phyloP scores from a whole-genome alignment of 116 monocot species.

The Iris pallida region DNA sequence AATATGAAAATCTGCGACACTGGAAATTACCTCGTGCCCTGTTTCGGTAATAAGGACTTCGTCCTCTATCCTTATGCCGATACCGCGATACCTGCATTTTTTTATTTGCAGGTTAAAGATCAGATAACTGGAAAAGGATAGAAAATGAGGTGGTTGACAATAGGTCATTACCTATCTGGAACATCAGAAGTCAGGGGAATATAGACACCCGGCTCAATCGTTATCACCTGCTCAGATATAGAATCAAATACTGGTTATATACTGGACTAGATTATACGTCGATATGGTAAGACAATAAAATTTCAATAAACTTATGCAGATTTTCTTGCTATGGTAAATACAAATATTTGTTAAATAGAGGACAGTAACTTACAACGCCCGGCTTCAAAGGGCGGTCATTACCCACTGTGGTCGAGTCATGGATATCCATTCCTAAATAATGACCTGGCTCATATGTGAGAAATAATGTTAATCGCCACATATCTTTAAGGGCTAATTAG shows the following conservation, averaged over 20 bases:
- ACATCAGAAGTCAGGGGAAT: constrained; percentile 53
- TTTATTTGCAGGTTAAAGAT: not conserved
- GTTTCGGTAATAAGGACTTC: constrained; percentile 92
- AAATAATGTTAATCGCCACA: constrained; percentile 3
- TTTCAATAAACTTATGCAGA: not conserved
- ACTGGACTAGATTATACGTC: not conserved
- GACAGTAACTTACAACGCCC: constrained; percentile 70
- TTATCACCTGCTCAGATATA: constrained; percentile 56
- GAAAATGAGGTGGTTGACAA: not conserved
- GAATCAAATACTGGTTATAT: not conserved
- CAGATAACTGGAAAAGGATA: not conserved
- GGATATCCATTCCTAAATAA: constrained; percentile 97
- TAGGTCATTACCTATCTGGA: constrained; percentile 46
- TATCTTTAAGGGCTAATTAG: not conserved
- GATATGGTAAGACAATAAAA: not conserved
- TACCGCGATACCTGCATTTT: constrained; percentile 48
- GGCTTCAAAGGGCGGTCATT: constrained; percentile 58
- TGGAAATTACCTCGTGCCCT: constrained; percentile 58
- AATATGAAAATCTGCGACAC: not conserved
- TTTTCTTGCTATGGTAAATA: not conserved
- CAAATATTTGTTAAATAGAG: not conserved
- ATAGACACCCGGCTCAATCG: constrained; percentile 92
- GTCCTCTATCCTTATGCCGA: constrained; percentile 91
- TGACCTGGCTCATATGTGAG: constrained; percentile 49
- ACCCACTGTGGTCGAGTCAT: constrained; percentile 54